Conservation (phyloP, 345 rosid genomes). For the Stellera chamaejasme region DNA sequence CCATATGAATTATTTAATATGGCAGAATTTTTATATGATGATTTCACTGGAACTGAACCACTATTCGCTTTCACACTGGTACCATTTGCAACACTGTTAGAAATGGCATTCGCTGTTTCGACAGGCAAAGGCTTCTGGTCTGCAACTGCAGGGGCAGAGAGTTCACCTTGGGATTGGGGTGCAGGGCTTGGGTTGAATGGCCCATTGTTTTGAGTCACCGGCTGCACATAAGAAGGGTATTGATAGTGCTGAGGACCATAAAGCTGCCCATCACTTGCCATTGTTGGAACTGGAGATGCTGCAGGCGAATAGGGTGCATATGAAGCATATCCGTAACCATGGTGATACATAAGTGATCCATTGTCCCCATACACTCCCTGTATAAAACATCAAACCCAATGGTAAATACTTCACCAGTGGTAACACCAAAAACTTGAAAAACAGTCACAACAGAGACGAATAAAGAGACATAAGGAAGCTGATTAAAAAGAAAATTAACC, state of each 20-base stretch:
- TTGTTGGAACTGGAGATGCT: slow-evolving; percentile 61
- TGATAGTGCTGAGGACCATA: slow-evolving; percentile 90
- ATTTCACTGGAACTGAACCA: slow-evolving; percentile 45
- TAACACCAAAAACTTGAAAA: not conserved
- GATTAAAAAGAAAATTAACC: slow-evolving; percentile 27
- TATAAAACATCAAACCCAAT: not conserved
- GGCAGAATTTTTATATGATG: slow-evolving; percentile 36
- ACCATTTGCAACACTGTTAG: slow-evolving; percentile 30
- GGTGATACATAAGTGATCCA: slow-evolving; percentile 69
- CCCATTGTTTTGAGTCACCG: slow-evolving; percentile 39
- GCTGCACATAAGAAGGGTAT: slow-evolving; percentile 74
- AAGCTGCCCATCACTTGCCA: slow-evolving; percentile 74
- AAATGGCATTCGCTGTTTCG: slow-evolving; percentile 45
- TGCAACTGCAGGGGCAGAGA: slow-evolving; percentile 38
- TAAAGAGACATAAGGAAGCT: not conserved
- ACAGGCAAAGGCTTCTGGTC: slow-evolving; percentile 53
- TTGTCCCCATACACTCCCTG: slow-evolving; percentile 81
- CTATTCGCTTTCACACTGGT: slow-evolving; percentile 47
- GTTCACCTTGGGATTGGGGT: slow-evolving; percentile 44
- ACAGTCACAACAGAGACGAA: not conserved
- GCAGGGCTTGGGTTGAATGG: slow-evolving; percentile 45
- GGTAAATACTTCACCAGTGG: too few species aligned
- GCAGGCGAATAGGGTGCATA: slow-evolving; percentile 88
- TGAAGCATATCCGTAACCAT: slow-evolving; percentile 56
- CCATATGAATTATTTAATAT: slow-evolving; percentile 51